Conservation (phyloP, 495 filamentous ascomycete species). For the Jackrogersella minutella region DNA sequence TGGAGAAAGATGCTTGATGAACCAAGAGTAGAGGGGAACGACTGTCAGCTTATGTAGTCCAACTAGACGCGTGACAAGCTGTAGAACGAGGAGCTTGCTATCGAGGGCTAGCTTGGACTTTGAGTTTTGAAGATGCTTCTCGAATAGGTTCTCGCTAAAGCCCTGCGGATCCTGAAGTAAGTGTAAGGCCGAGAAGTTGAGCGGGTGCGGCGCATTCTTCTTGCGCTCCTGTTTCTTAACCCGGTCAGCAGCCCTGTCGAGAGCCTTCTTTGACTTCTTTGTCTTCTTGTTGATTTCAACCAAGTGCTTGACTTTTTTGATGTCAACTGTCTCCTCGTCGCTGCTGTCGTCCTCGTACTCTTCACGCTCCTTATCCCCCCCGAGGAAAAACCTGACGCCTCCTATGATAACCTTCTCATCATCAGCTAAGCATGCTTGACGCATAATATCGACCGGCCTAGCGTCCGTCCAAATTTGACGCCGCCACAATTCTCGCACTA, state of each 20-base stretch:
- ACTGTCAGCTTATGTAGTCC: conserved; percentile 86
- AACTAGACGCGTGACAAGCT: conserved; percentile 88
- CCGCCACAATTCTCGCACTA: conserved; percentile 88
- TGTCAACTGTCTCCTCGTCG: conserved; percentile 79
- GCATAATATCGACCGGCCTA: conserved; percentile 92
- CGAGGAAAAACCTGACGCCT: conserved; percentile 92
- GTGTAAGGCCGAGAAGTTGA: conserved; percentile 97
- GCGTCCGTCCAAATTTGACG: conserved; percentile 88
- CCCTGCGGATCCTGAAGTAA: conserved; percentile 94
- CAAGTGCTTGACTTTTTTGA: conserved; percentile 83
- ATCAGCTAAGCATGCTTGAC: conserved; percentile 80
- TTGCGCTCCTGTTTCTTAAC: conserved; percentile 83
- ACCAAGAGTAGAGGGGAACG: conserved; percentile 73
- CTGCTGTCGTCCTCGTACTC: conserved; percentile 89
- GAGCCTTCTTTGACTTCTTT: conserved; percentile 79
- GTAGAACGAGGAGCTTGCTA: conserved; percentile 84
- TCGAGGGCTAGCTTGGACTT: conserved; percentile 91
- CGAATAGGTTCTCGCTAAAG: conserved; percentile 89
- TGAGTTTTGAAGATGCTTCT: conserved; percentile 85
- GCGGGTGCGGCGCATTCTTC: conserved; percentile 82
- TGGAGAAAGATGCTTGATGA: conserved; percentile 83
- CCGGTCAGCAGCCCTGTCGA: conserved; percentile 79
- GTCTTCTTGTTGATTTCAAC: conserved; percentile 94
- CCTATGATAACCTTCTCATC: conserved; percentile 90
- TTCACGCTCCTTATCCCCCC: conserved; percentile 83